Base-by-base conservation (phyloP, 129 eudicot genomes). In the Tagetes patula region DNA sequence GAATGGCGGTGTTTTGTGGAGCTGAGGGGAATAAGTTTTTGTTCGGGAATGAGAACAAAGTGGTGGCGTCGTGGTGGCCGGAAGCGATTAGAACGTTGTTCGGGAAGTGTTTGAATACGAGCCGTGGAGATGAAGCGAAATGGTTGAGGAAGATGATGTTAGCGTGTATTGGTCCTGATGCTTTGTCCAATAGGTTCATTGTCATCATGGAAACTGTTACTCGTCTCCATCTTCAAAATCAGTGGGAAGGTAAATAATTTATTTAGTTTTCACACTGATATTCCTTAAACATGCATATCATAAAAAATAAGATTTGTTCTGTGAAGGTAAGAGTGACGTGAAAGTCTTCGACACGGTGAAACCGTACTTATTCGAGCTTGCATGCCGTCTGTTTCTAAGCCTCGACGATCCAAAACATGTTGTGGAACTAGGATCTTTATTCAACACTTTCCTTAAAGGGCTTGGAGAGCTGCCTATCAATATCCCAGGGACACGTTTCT, bases 31-130 rank as follows among this genome's bases (percentile, higher is more conserved):
- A 88, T 46, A 88, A 85, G 69, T 88, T 88, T 66, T 58, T 88
- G 73, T 88, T 83, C 63, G 77, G 81, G 0, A 85, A 85, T 42
- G 91, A 88, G 69, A 85, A 81, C 45, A 83, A 83, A 69, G 53
- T 72, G 64, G 95, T 85, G 11, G 77, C 76, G 1, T 61, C 80
- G 20, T 88, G 90, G 90, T 85, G 95, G 91, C 95, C 95, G 11
- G 13, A 52, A 11, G 41, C 88, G 3, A 81, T 83, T 0, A 83
- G 72, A 50, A 83, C 37, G 67, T 59, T 88, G 75, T 79, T 88
- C 2, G 86, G 83, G 0, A 69, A 40, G 30, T 81, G 87, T 14
- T 47, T 83, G 43, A 73, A 67, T 1, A 80, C 84, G 0, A 64
- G 48, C 43, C 81, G 54, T 1, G 86, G 87, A 0, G 82, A 82